Percentiles rank a stretch among this genome's conserved stretches.
phyloP scores from a whole-genome alignment of 176 grass and related monocot genomes.

The Olyra latifolia region DNA sequence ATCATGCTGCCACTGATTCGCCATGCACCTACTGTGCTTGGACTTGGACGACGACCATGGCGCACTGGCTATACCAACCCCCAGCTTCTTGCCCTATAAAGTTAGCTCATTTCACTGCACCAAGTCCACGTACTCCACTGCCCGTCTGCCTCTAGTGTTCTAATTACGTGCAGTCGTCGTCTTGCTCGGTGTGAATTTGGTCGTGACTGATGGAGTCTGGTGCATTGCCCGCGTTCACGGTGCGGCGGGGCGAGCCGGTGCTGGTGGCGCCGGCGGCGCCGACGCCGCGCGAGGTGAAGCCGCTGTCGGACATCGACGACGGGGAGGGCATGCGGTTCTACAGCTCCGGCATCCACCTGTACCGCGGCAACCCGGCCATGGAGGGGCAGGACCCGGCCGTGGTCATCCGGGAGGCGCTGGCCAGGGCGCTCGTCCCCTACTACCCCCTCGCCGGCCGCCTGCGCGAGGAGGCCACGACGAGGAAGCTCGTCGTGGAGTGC shows the following conservation, averaged over 20 bases:
- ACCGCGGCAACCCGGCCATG: slow-evolving; percentile 41
- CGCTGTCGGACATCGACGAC: slow-evolving; percentile 71
- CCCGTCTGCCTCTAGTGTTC: too few relatives aligned
- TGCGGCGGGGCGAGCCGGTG: slow-evolving; percentile 41
- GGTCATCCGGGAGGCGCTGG: slow-evolving; percentile 58
- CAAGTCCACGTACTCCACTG: too few relatives aligned
- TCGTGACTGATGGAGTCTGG: not conserved
- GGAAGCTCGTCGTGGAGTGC: slow-evolving; percentile 74
- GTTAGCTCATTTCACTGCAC: too few relatives aligned
- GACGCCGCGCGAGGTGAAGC: slow-evolving; percentile 56
- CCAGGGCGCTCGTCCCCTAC: slow-evolving; percentile 64
- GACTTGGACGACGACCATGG: not conserved
- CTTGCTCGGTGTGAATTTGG: not conserved
- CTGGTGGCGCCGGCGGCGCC: slow-evolving; percentile 39
- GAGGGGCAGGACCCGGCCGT: slow-evolving; percentile 26
- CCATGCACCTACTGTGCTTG: not conserved
- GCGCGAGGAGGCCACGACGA: slow-evolving; percentile 19
- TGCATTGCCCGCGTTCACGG: slow-evolving; percentile 43
- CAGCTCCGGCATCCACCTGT: slow-evolving; percentile 52
- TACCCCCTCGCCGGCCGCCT: slow-evolving; percentile 69
- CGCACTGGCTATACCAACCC: slow-evolving; percentile 7
- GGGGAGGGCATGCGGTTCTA: slow-evolving; percentile 60
- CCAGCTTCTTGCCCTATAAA: slow-evolving; percentile 4
- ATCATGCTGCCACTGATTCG: not conserved
- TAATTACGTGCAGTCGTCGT: not conserved